Conservation (phyloP, 306 rosid species). For the Gillenia trifoliata region DNA sequence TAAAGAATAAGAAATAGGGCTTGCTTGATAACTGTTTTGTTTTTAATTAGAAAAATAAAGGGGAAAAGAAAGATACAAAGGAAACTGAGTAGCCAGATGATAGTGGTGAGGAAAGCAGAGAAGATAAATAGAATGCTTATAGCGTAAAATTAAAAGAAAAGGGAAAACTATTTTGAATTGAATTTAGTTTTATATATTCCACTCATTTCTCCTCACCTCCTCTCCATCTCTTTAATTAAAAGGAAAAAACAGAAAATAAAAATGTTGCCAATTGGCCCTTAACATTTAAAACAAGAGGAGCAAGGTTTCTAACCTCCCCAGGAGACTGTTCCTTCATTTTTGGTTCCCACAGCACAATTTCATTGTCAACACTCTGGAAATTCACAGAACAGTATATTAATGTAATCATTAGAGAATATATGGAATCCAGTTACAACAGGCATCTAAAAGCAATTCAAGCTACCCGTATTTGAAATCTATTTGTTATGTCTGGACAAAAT, state of each 20-base stretch:
- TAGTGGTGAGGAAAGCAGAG: neutral
- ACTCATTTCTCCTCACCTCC: neutral
- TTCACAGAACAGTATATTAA: constrained; percentile 10
- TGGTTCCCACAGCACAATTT: constrained; percentile 94
- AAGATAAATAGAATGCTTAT: neutral
- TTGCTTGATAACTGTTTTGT: neutral
- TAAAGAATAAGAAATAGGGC: neutral
- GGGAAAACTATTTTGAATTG: no score
- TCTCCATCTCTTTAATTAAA: neutral
- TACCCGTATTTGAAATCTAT: neutral
- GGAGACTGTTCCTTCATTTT: constrained; percentile 90
- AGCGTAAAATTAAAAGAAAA: neutral
- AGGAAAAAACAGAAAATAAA: neutral
- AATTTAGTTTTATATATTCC: neutral
- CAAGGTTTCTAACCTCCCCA: constrained; percentile 66
- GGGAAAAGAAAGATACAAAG: neutral
- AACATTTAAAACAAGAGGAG: constrained; percentile 6
- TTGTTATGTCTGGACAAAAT: neutral
- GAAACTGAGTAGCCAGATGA: neutral
- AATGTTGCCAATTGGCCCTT: neutral
- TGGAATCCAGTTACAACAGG: neutral
- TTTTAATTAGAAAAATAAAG: neutral
- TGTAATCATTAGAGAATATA: constrained; percentile 8
- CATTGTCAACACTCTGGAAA: constrained; percentile 89
- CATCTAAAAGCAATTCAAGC: constrained; percentile 3